Conservation (phyloP, 208 protist species). For the Leishmania major region DNA sequence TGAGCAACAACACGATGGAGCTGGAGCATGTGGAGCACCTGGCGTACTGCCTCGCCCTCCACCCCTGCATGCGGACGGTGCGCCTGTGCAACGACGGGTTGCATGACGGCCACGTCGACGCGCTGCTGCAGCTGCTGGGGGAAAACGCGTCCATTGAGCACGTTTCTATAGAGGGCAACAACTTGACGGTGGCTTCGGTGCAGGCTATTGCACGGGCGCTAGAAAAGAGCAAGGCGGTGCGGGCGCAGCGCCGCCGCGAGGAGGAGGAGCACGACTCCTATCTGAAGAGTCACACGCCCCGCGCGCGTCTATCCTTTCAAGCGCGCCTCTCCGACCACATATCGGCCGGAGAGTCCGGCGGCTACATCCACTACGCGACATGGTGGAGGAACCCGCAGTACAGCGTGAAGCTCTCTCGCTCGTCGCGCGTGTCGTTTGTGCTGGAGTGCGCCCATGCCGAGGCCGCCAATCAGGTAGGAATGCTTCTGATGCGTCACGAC, state of each 20-base stretch:
- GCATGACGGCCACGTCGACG: slow-evolving; percentile 57
- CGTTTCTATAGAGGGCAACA: slow-evolving; percentile 55
- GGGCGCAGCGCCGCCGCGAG: slow-evolving; percentile 16
- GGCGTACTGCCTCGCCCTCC: slow-evolving; percentile 76
- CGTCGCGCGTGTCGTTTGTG: slow-evolving; percentile 46
- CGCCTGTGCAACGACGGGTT: slow-evolving; percentile 64
- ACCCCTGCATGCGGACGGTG: slow-evolving; percentile 65
- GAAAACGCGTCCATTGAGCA: slow-evolving; percentile 52
- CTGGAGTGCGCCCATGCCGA: slow-evolving; percentile 33
- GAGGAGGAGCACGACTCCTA: slow-evolving; percentile 26
- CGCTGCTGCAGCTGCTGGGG: slow-evolving; percentile 71
- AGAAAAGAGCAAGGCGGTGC: slow-evolving; percentile 11
- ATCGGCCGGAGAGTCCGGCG: slow-evolving; percentile 56
- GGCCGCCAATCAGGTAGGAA: slow-evolving; percentile 50
- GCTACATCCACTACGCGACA: slow-evolving; percentile 79
- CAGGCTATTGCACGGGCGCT: slow-evolving; percentile 12
- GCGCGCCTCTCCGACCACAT: slow-evolving; percentile 42
- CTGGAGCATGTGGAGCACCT: slow-evolving; percentile 77
- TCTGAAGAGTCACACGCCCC: slow-evolving; percentile 8
- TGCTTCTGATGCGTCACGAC: slow-evolving; percentile 74
- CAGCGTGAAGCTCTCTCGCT: slow-evolving; percentile 51
- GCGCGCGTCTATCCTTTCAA: slow-evolving; percentile 25
- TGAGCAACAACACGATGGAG: slow-evolving; percentile 78
- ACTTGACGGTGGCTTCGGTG: slow-evolving; percentile 48
- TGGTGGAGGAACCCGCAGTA: slow-evolving; percentile 91